A percentile compares a stretch with the other conserved stretches of the same genome.
Conservation (phyloP, 1,284 basidiomycete species). For the Rhodotorula sp. region DNA sequence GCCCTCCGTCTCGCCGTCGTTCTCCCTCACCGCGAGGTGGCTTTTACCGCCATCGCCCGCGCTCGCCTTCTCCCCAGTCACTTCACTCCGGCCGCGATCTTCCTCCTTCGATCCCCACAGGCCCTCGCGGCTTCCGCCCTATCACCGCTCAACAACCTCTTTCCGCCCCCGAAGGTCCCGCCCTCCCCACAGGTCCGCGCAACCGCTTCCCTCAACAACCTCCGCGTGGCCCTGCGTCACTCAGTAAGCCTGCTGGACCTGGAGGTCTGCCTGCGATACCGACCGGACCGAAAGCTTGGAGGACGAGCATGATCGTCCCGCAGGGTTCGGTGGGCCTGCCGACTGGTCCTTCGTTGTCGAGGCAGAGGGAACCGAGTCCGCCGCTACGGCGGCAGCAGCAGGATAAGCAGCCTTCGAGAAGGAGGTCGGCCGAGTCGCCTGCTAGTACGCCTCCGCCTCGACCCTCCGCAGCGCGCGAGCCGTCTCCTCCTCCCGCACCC, state of each 20-base stretch:
- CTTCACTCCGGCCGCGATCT: no score
- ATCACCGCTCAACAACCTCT: not conserved
- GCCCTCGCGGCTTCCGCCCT: conserved; percentile 17
- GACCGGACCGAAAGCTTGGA: conserved; percentile 25
- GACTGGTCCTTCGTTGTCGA: not conserved
- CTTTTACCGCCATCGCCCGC: not conserved
- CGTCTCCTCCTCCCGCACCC: not conserved
- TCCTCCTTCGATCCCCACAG: not conserved
- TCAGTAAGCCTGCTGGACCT: not conserved
- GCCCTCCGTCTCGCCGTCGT: not conserved
- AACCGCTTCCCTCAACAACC: no score
- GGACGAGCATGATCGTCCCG: conserved; percentile 4
- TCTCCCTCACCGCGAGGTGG: not conserved
- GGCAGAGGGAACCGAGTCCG: no score
- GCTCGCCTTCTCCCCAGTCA: not conserved
- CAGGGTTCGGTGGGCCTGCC: not conserved
- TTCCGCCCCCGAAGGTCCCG: not conserved
- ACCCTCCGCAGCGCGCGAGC: not conserved
- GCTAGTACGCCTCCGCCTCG: not conserved
- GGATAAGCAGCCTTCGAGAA: not conserved
- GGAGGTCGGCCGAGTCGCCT: not conserved
- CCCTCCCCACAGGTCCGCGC: not conserved
- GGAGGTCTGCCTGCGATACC: not conserved
- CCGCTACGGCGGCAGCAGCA: not conserved
- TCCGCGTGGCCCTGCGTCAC: no score